Evolutionary conservation across 1,139 yeast species (phyloP).

Genomic region (Geotrichum aggregatum): DNA sequence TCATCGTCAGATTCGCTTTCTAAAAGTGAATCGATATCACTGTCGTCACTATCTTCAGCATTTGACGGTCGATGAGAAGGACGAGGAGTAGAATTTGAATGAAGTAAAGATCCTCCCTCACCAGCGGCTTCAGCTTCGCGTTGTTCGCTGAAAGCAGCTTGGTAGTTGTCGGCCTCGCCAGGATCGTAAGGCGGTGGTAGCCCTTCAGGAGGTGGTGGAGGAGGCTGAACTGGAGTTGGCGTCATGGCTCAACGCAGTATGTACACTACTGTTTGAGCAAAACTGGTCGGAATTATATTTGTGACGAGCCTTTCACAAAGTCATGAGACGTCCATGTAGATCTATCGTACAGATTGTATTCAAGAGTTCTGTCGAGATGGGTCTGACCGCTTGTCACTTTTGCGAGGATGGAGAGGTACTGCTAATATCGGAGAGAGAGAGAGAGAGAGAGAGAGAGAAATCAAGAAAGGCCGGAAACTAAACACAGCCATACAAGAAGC

Average conservation of each 20-base stretch:
- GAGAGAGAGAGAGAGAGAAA: no score
- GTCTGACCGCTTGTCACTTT: no score
- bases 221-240: neutral
- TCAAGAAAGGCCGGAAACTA: no score
- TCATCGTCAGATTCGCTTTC: constrained; percentile 18
- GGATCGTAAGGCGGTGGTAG: constrained; percentile 10
- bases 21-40: constrained; percentile 12
- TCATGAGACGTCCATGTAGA: no score
- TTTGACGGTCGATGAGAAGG: neutral
- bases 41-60: neutral
- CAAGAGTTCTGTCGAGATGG: no score
- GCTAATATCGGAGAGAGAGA: no score
- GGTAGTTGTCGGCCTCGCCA: neutral
- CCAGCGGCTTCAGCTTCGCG: constrained; percentile 1
- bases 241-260: neutral
- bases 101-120: neutral
- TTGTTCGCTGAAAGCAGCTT: neutral
- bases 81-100: neutral
- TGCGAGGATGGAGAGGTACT: no score
- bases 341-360: no score
- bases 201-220: constrained; percentile 2
- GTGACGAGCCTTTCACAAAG: no score
- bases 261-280: no score
- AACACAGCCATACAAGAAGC: no score
- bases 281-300: no score